Evolutionary conservation across 2,329 filamentous ascomycete genomes (phyloP).

Genomic region (Colletotrichum destructivum): DNA sequence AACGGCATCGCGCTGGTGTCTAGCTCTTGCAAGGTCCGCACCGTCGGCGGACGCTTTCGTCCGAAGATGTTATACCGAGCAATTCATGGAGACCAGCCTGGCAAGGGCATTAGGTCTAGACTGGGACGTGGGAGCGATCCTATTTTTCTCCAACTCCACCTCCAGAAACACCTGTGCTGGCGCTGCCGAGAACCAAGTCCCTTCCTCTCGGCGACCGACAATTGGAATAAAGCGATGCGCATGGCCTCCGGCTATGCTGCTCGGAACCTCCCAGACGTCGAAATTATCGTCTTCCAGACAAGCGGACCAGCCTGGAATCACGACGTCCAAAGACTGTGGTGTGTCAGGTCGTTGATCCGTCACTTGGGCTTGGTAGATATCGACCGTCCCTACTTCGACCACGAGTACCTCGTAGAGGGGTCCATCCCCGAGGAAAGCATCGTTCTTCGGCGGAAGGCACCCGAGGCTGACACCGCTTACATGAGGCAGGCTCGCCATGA

Average conservation of each 20-base stretch:
- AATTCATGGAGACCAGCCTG: neutral
- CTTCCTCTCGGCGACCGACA: conserved; percentile 3
- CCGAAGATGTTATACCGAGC: neutral
- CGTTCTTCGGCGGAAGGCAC: neutral
- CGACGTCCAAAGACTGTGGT: conserved; percentile 5
- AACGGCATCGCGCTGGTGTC: conserved; percentile 6
- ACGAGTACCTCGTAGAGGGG: conserved; percentile 18
- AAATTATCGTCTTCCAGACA: neutral
- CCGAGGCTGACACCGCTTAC: neutral
- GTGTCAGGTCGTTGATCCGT: neutral
- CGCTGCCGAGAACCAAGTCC: neutral
- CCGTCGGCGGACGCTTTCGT: neutral
- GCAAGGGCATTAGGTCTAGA: neutral
- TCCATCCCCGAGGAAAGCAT: conserved; percentile 17
- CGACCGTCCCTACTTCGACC: neutral
- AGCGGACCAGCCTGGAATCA: conserved; percentile 8
- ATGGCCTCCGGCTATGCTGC: neutral
- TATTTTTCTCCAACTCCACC: conserved; percentile 12
- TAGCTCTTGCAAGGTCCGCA: neutral
- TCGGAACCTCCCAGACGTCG: neutral
- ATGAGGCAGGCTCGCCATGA: neutral
- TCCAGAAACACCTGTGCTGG: conserved; percentile 6
- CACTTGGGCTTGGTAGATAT: neutral
- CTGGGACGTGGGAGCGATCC: neutral
- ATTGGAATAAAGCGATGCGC: neutral